Evolutionary conservation across 768 basidiomycete species (phyloP), one percentile per base, ranked within the genome.

Genomic region (Lactarius hatsudake): DNA sequence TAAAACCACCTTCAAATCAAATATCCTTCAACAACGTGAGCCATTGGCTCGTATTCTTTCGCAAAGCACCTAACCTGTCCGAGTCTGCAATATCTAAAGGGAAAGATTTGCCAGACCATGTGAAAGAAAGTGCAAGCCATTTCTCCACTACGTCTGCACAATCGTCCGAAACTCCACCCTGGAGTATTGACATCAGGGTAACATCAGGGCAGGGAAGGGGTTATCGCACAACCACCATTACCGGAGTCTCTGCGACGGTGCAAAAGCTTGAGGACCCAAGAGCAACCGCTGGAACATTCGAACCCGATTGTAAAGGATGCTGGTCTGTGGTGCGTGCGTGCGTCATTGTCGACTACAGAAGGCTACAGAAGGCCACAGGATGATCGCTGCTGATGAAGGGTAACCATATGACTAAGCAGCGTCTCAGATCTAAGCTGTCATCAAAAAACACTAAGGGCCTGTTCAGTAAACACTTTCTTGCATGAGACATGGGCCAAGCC

Each of bases 1-100:
- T 45, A 96, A 79, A 2, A 82, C 75, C 18, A 81, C 79, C 77
- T 94, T 92, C 71, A 96, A 80, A 73, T 96, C 94, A 72, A 86
- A 91, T 13, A 95, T 85, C 76, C 93, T 95, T 59, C 10, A 18
- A 17, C 34, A 54, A 51, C 15, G 23, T 65, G 15, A 59, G 64
- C 26, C 17, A 38, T 59, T n/a, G 20, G 55, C 18, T 15, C 7
- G 28, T 13, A 23, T 2, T 5, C 38, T 13, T 45, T 34, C 48
- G 28, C 13, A 28, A 43, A 57, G 45, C 55, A 45, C 65, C 71
- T 30, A 70, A 88, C 91, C 89, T 86, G 76, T 94, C 92, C 32
- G 90, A 90, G 57, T 90, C 90, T 8, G 89, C 89, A 10, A 94
- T 79, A 63, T 84, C 80, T 63, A 93, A 71, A n/a, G 79, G 79